phyloP scores from a whole-genome alignment of 352 stramenopile species.

The Phytopythium sindhum region DNA sequence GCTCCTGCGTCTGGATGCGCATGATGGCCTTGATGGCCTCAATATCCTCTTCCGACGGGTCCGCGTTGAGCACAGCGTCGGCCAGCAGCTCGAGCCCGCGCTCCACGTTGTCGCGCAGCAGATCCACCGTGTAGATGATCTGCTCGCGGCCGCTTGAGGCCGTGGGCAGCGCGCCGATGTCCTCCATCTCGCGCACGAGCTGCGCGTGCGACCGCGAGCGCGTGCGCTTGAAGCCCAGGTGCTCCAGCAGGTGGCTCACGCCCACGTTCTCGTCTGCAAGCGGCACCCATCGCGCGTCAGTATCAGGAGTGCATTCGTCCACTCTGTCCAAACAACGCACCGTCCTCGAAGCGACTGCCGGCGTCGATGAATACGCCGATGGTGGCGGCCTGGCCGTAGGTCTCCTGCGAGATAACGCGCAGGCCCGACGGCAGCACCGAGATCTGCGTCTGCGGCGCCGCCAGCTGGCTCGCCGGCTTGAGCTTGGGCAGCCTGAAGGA shows the following conservation, averaged over 20 bases:
- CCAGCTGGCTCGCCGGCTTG: slow-evolving; percentile 79
- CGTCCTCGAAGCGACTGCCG: slow-evolving; percentile 82
- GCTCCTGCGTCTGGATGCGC: slow-evolving; percentile 92
- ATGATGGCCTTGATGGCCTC: slow-evolving; percentile 93
- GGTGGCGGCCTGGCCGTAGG: slow-evolving; percentile 93
- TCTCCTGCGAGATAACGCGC: slow-evolving; percentile 96
- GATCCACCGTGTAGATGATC: slow-evolving; percentile 96
- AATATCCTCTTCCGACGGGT: slow-evolving; percentile 84
- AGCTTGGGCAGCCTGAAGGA: slow-evolving; percentile 64
- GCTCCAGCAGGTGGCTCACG: slow-evolving; percentile 93
- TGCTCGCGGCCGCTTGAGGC: slow-evolving; percentile 92
- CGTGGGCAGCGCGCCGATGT: slow-evolving; percentile 91
- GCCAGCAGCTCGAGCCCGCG: slow-evolving; percentile 89
- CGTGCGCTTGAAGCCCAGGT: slow-evolving; percentile 95
- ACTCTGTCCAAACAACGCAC: slow-evolving; percentile 13
- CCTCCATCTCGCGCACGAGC: slow-evolving; percentile 89
- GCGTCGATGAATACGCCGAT: slow-evolving; percentile 93
- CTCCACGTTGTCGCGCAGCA: slow-evolving; percentile 93
- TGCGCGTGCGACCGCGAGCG: slow-evolving; percentile 76
- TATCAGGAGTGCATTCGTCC: not conserved
- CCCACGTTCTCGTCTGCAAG: slow-evolving; percentile 63
- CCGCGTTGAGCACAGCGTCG: slow-evolving; percentile 82
- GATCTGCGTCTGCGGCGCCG: slow-evolving; percentile 88
- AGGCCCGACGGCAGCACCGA: slow-evolving; percentile 93
- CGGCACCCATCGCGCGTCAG: not conserved